A percentile compares a stretch with the other conserved stretches of the same genome.
Conservation (phyloP, 768 basidiomycete species). For the Lactifluus hygrophoroides region DNA sequence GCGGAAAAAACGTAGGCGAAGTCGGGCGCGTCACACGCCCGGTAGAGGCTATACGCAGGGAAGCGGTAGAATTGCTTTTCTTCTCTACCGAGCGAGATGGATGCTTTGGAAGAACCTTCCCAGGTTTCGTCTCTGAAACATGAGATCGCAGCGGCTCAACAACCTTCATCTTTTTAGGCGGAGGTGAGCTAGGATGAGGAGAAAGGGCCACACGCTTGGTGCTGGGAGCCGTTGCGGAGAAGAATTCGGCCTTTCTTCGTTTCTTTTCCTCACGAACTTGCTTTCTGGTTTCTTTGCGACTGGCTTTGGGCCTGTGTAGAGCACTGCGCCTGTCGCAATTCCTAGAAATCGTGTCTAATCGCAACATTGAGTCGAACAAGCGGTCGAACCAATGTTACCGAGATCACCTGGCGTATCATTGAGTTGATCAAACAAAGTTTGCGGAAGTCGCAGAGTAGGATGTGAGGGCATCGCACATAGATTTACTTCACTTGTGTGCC, state of each 20-base stretch:
- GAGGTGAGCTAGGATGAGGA: conserved; percentile 39
- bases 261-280: conserved; percentile 51
- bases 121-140: background rate
- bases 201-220: conserved; percentile 36
- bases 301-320: conserved; percentile 20
- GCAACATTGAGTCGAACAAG: background rate
- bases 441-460: conserved; percentile 9
- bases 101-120: conserved; percentile 3
- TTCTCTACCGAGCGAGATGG: background rate
- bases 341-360: background rate
- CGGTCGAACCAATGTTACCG: background rate
- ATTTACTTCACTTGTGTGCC: no score
- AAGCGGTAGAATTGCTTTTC: conserved; percentile 11
- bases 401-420: conserved; percentile 5
- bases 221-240: conserved; percentile 29
- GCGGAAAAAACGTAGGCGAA: conserved; percentile 18
- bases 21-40: conserved; percentile 25
- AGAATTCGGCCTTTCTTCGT: conserved; percentile 53
- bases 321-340: background rate
- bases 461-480: background rate
- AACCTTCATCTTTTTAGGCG: conserved; percentile 41
- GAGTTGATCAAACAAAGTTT: conserved; percentile 13
- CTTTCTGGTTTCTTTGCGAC: conserved; percentile 59
- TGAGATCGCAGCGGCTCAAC: background rate
- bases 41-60: conserved; percentile 28